These are phyloP conservation scores for Malassezia psittaci DNA, from an alignment of 1,284 basidiomycete genomes.

Conservation along the genomic window DNA sequence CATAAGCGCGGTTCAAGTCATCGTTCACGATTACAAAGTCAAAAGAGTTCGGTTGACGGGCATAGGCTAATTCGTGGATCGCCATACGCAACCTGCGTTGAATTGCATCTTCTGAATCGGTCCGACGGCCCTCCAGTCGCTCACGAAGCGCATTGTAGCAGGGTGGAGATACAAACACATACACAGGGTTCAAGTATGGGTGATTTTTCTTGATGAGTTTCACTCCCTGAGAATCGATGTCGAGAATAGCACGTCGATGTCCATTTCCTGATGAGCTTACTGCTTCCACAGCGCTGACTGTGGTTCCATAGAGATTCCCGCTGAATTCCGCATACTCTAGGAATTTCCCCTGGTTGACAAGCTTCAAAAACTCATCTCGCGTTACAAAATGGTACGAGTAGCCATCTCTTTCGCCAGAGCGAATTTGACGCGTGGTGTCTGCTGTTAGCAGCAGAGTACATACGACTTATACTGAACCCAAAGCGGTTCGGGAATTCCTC, in stretches of 20 bases:
- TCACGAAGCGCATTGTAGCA: conserved; percentile 51
- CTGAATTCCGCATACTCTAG: conserved; percentile 68
- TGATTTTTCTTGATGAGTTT: conserved; percentile 63
- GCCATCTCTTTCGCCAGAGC: conserved; percentile 72
- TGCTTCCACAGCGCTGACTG: conserved; percentile 58
- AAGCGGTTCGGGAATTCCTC: conserved; percentile 71
- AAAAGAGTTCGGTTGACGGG: conserved; percentile 61
- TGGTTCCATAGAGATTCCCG: conserved; percentile 82
- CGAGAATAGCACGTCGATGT: conserved; percentile 67
- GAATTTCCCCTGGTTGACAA: conserved; percentile 54
- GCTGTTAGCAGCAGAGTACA: conserved; percentile 43
- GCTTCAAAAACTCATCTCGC: conserved; percentile 51
- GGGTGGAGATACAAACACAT: conserved; percentile 87
- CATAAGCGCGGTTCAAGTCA: conserved; percentile 72
- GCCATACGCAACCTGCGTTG: conserved; percentile 70
- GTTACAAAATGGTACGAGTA: conserved; percentile 56
- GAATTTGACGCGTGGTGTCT: conserved; percentile 85
- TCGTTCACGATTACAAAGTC: conserved; percentile 87
- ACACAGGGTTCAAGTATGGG: conserved; percentile 66
- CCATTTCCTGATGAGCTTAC: conserved; percentile 51
- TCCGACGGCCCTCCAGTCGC: conserved; percentile 70
- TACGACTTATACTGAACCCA: conserved; percentile 83
- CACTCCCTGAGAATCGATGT: conserved; percentile 75
- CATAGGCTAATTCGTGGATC: conserved; percentile 73
- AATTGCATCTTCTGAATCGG: conserved; percentile 68